Evolutionary conservation across 1,284 basidiomycete species (phyloP).

Genomic region (Inonotus obliquus): DNA sequence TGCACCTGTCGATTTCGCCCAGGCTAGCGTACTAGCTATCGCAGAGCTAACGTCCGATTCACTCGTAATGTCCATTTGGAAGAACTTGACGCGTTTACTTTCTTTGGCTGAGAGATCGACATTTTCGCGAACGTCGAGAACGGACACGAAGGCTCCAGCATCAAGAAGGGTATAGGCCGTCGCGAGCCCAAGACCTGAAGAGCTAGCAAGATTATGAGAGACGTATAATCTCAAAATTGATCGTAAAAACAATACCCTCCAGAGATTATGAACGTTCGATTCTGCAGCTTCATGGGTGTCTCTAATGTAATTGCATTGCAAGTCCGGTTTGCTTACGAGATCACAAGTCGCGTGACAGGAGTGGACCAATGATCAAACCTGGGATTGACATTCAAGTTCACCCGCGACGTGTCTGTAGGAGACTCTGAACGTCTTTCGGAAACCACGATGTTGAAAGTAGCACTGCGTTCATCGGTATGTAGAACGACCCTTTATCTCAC

Average conservation of each 20-base stretch:
- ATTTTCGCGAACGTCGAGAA: constrained; percentile 40
- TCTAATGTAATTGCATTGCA: no score
- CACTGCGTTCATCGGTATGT: constrained; percentile 19
- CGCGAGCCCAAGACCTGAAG: constrained; percentile 50
- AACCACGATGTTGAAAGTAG: constrained; percentile 14
- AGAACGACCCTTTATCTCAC: no score
- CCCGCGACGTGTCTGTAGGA: constrained; percentile 1
- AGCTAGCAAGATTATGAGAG: constrained; percentile 29
- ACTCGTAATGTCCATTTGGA: constrained; percentile 30
- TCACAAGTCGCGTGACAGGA: not conserved
- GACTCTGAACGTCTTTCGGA: not conserved
- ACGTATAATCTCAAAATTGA: not conserved
- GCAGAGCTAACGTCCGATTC: constrained; percentile 18
- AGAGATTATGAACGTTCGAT: constrained; percentile 48
- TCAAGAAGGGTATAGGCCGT: constrained; percentile 42
- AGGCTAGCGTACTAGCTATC: constrained; percentile 29
- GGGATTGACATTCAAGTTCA: constrained; percentile 13
- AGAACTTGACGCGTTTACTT: constrained; percentile 35
- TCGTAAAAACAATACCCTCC: constrained; percentile 38
- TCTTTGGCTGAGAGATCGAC: constrained; percentile 27
- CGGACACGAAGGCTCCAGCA: constrained; percentile 39
- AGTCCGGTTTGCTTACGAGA: not conserved
- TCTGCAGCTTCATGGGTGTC: constrained; percentile 56
- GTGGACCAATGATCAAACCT: not conserved
- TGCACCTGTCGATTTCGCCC: constrained; percentile 40